phyloP scores from a whole-genome alignment of 2,329 filamentous ascomycete genomes.

The Cercospora citrullina region DNA sequence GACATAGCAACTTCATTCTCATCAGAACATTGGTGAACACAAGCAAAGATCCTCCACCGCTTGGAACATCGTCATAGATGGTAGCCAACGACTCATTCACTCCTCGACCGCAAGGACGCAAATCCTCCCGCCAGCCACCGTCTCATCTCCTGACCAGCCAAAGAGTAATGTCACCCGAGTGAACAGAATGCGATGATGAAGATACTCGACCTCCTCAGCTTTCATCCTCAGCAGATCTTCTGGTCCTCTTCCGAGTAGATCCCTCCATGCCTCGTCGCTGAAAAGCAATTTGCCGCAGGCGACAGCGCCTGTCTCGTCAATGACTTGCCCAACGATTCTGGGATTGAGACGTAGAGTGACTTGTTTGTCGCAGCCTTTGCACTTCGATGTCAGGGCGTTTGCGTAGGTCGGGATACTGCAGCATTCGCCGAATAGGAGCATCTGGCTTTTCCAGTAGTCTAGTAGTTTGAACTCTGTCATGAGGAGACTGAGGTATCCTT shows the following conservation, averaged over 20 bases:
- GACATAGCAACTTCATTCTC: background rate
- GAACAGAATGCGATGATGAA: constrained; percentile 56
- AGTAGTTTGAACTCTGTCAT: constrained; percentile 47
- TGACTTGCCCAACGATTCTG: constrained; percentile 45
- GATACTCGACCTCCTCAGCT: constrained; percentile 46
- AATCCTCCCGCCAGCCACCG: constrained; percentile 35
- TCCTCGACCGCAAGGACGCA: constrained; percentile 29
- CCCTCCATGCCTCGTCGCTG: constrained; percentile 54
- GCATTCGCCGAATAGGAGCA: constrained; percentile 50
- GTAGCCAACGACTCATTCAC: background rate
- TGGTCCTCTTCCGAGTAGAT: constrained; percentile 27
- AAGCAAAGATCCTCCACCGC: background rate
- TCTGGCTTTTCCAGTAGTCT: constrained; percentile 44
- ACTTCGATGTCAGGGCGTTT: constrained; percentile 46
- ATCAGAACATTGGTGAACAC: background rate
- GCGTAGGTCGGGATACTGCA: constrained; percentile 58
- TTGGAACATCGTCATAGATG: background rate
- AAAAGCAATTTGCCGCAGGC: constrained; percentile 55
- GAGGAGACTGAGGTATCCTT: constrained; percentile 49
- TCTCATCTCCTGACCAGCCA: constrained; percentile 50
- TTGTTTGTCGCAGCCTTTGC: constrained; percentile 45
- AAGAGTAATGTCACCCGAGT: constrained; percentile 57
- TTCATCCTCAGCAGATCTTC: constrained; percentile 45
- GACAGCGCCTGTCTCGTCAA: constrained; percentile 60
- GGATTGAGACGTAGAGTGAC: constrained; percentile 46